phyloP scores from a whole-genome alignment of 1,139 yeast genomes.

The Suhomyces yuchorum region DNA sequence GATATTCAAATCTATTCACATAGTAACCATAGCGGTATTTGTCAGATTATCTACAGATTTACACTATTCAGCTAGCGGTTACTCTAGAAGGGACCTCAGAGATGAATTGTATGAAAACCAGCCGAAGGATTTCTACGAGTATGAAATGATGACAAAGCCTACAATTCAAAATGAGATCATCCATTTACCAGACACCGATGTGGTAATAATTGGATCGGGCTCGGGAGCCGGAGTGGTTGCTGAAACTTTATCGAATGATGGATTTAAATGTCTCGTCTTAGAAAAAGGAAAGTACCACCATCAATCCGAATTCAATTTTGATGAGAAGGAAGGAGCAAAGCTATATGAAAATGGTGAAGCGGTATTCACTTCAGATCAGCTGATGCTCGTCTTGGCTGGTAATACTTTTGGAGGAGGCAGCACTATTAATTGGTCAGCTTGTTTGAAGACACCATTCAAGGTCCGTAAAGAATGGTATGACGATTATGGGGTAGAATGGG shows the following conservation, averaged over 20 bases:
- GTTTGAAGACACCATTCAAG: slow-evolving; percentile 53
- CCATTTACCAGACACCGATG: slow-evolving; percentile 45
- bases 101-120: slow-evolving; percentile 33
- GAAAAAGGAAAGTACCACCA: slow-evolving; percentile 56
- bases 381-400: slow-evolving; percentile 51
- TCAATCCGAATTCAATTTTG: slow-evolving; percentile 38
- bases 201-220: slow-evolving; percentile 58
- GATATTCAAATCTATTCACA: slow-evolving; percentile 29
- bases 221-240: slow-evolving; percentile 63
- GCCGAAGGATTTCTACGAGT: slow-evolving; percentile 29
- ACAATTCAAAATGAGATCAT: slow-evolving; percentile 33
- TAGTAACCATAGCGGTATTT: slow-evolving; percentile 30
- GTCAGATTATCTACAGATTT: slow-evolving; percentile 32
- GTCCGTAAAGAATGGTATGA: slow-evolving; percentile 60
- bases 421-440: slow-evolving; percentile 66
- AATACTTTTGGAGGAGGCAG: slow-evolving; percentile 63
- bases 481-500: slow-evolving; percentile 52
- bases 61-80: slow-evolving; percentile 39
- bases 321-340: slow-evolving; percentile 41
- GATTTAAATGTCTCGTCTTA: slow-evolving; percentile 48
- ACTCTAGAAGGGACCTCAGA: slow-evolving; percentile 36
- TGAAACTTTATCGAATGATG: slow-evolving; percentile 48
- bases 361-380: slow-evolving; percentile 37
- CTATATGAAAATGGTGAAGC: slow-evolving; percentile 49
- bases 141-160: slow-evolving; percentile 39